Base-by-base conservation (phyloP, 257 asterid species). In the Datura wrightii region DNA sequence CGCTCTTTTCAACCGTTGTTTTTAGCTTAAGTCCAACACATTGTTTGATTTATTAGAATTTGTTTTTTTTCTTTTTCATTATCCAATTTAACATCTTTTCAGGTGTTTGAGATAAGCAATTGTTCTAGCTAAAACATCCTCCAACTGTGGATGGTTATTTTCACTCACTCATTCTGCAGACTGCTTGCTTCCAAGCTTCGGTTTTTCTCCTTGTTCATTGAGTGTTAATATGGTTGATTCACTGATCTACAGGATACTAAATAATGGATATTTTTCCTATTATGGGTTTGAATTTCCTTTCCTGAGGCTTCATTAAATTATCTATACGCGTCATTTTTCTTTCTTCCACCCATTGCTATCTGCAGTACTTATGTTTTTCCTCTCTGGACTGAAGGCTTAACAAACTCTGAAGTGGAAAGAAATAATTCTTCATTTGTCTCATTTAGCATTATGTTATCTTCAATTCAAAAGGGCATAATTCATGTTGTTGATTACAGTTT, bases 21-120 rank as follows among this genome's bases (percentile, higher is more conserved):
- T 85, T 88, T 82, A 87, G 90, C 84, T 85, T 42, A 80, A 80
- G 83, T 86, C 82, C 46, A 56, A 66, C 84, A 83, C 82, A 84
- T 88, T 74, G 82, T 63, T 82, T 82, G 37, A 82, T 63, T 37
- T 82, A 71, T 48, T 82, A 19, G 67, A 36, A 14, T 82, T 82
- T 82, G 8, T 24, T 63, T 82, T 41, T n/a, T 39, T 54, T 5
- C 3, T 8, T 74, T 79, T 79, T 79, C 50, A n/a, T 53, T 24
- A 79, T 79, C 39, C 59, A 79, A 59, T 70, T 66, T 82, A 54
- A 82, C 85, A 70, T 18, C 59, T 81, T 24, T 34, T 41, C 62
- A 5, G 31, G 50, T 62, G 71, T 24, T 81, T 62, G 59, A 60
- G 84, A 48, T 82, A 62, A 82, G 44, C 60, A 19, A 52, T 71